phyloP scores from a whole-genome alignment of 352 stramenopile genomes.

The Thalassiosira livingstoniorum region DNA sequence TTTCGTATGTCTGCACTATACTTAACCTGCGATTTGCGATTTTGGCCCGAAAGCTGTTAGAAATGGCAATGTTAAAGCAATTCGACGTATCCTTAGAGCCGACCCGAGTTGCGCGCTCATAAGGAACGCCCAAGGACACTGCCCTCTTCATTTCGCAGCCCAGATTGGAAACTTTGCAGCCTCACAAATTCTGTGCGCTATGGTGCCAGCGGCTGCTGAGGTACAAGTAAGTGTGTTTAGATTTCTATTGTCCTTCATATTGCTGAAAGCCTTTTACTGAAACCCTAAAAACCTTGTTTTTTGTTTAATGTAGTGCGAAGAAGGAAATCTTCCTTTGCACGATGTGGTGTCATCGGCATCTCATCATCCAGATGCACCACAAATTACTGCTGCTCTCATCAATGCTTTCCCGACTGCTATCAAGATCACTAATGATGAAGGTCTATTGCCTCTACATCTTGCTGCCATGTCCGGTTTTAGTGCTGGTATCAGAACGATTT shows the following conservation, averaged over 20 bases:
- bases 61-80: constrained; percentile 20
- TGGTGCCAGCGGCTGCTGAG: constrained; percentile 24
- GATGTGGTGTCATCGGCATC: constrained; percentile 9
- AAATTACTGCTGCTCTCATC: constrained; percentile 26
- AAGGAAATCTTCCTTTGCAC: constrained; percentile 7
- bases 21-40: not conserved
- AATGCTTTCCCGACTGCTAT: constrained; percentile 23
- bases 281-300: not conserved
- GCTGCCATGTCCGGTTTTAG: constrained; percentile 33
- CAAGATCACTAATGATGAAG: constrained; percentile 38
- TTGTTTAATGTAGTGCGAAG: constrained; percentile 1
- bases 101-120: constrained; percentile 32
- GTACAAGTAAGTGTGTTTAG: constrained; percentile 17
- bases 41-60: constrained; percentile 3
- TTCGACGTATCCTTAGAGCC: constrained; percentile 15
- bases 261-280: too few relatives aligned
- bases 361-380: constrained; percentile 30
- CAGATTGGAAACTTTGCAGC: constrained; percentile 32
- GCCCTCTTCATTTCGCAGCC: constrained; percentile 17
- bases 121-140: constrained; percentile 24
- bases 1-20: not conserved
- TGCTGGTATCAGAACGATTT: constrained; percentile 29
- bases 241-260: not conserved
- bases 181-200: constrained; percentile 14
- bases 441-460: constrained; percentile 31